A percentile compares a stretch with the other conserved stretches of the same genome.
Evolutionary conservation across 345 rosid genomes (phyloP).

Genomic region (Fremontodendron californicum): DNA sequence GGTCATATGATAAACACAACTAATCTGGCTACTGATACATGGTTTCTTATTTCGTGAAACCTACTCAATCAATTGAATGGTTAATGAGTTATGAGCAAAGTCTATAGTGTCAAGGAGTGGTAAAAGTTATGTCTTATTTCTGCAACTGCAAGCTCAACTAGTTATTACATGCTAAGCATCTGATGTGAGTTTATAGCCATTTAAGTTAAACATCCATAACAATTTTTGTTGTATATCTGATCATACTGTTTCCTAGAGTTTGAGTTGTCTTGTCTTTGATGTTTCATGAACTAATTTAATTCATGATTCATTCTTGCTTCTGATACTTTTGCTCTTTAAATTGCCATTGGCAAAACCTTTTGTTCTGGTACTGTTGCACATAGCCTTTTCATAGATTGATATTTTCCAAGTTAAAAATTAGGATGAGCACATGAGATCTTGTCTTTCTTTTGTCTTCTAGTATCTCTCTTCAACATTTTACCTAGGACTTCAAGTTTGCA

Average conservation of each 20-base stretch:
- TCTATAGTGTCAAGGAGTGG: not conserved
- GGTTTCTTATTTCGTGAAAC: not conserved
- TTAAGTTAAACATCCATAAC: not conserved
- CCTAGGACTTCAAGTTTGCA: conserved; percentile 20
- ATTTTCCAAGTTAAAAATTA: not conserved
- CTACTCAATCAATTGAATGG: not conserved
- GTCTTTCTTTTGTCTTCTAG: conserved; percentile 4
- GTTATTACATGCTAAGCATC: not conserved
- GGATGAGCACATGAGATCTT: not conserved
- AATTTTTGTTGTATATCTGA: not conserved
- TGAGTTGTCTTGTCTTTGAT: not conserved
- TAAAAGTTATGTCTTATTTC: not conserved
- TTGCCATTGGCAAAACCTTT: not conserved
- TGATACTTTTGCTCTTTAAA: not conserved
- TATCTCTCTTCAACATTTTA: conserved; percentile 16
- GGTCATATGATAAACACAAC: not conserved
- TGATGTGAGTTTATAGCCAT: not conserved
- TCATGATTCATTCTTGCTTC: not conserved
- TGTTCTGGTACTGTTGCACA: not conserved
- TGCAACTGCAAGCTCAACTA: not conserved
- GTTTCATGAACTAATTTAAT: not conserved
- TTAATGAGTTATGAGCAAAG: not conserved
- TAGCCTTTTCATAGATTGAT: not conserved
- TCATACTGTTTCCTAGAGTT: not conserved
- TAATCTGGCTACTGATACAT: not conserved